Evolutionary conservation across 2,329 filamentous ascomycete genomes (phyloP).

Genomic region (Rhynchosporium graminicola): DNA sequence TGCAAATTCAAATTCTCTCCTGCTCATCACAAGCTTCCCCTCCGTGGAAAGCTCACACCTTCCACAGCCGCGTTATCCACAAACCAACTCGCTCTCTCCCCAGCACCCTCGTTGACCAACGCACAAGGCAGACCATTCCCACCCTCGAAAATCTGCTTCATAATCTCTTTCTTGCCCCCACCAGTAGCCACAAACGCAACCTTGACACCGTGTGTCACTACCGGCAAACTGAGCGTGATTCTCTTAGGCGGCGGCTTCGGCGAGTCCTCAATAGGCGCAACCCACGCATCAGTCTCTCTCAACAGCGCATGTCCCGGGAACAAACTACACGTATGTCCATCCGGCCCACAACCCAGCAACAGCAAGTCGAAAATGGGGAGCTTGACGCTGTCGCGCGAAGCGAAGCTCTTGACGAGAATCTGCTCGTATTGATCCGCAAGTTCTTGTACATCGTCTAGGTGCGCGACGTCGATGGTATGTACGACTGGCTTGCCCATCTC

Average conservation of each 20-base stretch:
- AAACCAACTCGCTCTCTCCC: constrained; percentile 93
- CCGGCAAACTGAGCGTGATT: constrained; percentile 90
- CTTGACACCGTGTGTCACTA: constrained; percentile 82
- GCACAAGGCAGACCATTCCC: constrained; percentile 77
- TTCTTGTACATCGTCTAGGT: constrained; percentile 78
- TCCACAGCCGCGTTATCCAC: constrained; percentile 84
- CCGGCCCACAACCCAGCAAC: constrained; percentile 89
- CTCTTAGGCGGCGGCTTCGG: constrained; percentile 90
- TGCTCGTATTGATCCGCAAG: constrained; percentile 94
- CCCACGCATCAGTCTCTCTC: constrained; percentile 87
- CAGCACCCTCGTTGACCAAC: constrained; percentile 80
- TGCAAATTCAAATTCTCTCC: not conserved
- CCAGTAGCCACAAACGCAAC: constrained; percentile 93
- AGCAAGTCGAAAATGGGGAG: constrained; percentile 94
- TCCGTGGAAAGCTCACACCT: constrained; percentile 78
- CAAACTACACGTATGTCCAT: constrained; percentile 95
- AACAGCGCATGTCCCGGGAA: constrained; percentile 90
- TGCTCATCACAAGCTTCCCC: constrained; percentile 57
- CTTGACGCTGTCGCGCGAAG: constrained; percentile 89
- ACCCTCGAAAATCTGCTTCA: constrained; percentile 89
- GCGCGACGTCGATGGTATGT: constrained; percentile 72
- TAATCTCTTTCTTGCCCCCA: constrained; percentile 82
- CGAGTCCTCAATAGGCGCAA: constrained; percentile 86
- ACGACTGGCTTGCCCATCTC: constrained; percentile 66
- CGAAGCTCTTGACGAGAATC: constrained; percentile 80